phyloP scores from a whole-genome alignment of 169 alveolate genomes.

The Plasmodium gallinaceum region DNA sequence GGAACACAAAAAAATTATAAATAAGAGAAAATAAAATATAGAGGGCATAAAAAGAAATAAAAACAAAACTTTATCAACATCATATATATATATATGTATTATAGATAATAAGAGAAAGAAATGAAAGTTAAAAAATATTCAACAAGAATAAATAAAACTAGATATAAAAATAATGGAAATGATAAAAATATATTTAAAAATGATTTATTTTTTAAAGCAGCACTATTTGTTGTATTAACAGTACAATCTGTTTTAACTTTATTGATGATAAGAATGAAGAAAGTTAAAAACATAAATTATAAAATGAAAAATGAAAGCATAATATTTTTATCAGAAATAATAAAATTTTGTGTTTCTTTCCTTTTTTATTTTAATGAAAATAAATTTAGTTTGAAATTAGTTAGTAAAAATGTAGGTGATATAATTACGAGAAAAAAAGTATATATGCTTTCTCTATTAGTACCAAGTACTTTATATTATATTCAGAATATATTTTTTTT shows the following conservation, averaged over 20 bases:
- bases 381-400: conserved; percentile 22
- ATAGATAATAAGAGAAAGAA: background rate
- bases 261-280: conserved; percentile 23
- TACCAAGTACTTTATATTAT: conserved; percentile 64
- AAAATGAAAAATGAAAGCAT: conserved; percentile 41
- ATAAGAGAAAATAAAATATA: too few relatives aligned
- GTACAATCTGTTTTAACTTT: conserved; percentile 28
- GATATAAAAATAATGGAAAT: background rate
- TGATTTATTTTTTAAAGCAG: background rate
- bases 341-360: conserved; percentile 10
- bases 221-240: conserved; percentile 16
- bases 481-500: conserved; percentile 55
- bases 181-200: background rate
- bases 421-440: background rate
- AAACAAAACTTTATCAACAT: background rate
- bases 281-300: conserved; percentile 29
- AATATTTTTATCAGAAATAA: conserved; percentile 50
- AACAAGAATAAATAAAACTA: background rate
- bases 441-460: conserved; percentile 12
- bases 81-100: background rate
- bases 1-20: too few relatives aligned
- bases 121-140: background rate
- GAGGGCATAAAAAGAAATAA: background rate
- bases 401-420: conserved; percentile 5
- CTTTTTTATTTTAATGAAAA: conserved; percentile 27